Conservation (phyloP, 2,329 filamentous ascomycete species). For the Sporothrix euskadiensis region DNA sequence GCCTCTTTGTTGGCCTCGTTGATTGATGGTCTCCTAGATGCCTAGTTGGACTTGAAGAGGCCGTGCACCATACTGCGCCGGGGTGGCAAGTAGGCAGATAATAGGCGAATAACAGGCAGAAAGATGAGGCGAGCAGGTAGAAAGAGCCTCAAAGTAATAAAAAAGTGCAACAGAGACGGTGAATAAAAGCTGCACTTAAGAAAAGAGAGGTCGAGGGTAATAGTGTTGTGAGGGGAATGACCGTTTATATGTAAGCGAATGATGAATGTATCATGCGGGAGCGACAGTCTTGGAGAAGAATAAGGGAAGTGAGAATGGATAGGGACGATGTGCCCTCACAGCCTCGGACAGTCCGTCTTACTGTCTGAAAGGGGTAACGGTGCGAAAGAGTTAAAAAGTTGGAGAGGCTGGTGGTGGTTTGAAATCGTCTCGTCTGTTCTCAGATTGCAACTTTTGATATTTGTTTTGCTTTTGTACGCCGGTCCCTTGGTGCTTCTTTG, state of each 20-base stretch:
- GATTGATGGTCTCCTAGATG: neutral
- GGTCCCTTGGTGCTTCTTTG: neutral
- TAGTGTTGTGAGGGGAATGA: neutral
- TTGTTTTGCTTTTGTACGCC: neutral
- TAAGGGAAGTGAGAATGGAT: neutral
- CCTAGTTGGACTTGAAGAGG: neutral
- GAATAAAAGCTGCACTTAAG: neutral
- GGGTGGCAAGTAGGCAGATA: slow-evolving; percentile 15
- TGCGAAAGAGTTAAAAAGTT: neutral
- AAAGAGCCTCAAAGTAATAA: neutral
- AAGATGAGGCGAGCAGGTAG: neutral
- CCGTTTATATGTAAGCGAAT: slow-evolving; percentile 2
- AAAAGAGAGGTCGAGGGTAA: neutral
- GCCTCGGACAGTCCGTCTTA: slow-evolving; percentile 23
- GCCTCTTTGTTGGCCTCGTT: neutral
- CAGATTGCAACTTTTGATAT: neutral
- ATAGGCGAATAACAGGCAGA: neutral
- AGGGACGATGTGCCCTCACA: neutral
- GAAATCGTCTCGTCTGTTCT: neutral
- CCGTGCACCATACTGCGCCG: neutral
- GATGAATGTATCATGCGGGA: neutral
- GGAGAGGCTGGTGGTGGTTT: neutral
- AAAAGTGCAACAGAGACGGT: neutral
- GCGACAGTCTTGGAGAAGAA: neutral
- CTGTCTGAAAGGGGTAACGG: neutral